phyloP scores from a whole-genome alignment of 768 basidiomycete species.

The Boletus rubroflammeus region DNA sequence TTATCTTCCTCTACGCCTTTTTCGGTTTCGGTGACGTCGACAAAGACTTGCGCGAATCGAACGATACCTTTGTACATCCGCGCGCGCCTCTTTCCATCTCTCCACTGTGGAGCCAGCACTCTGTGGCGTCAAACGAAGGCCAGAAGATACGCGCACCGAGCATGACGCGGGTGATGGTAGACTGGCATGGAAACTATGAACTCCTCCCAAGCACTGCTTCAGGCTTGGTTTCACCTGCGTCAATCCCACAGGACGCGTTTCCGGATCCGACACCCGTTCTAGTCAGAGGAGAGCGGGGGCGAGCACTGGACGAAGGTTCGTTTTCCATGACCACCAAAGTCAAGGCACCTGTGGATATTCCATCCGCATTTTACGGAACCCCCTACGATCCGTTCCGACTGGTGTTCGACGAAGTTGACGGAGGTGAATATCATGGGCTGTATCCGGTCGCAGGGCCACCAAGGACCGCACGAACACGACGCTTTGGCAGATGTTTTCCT shows the following conservation, averaged over 20 bases:
- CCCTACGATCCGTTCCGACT: slow-evolving; percentile 23
- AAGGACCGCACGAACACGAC: slow-evolving; percentile 7
- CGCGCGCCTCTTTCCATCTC: background rate
- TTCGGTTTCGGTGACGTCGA: slow-evolving; percentile 18
- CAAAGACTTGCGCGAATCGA: background rate
- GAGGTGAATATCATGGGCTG: background rate
- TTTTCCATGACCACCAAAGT: background rate
- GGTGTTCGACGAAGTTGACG: slow-evolving; percentile 7
- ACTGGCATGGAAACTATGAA: slow-evolving; percentile 22
- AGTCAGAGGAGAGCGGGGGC: background rate
- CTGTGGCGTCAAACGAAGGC: background rate
- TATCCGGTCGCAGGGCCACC: slow-evolving; percentile 9
- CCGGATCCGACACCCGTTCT: slow-evolving; percentile 18
- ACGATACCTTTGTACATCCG: background rate
- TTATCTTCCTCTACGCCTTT: slow-evolving; percentile 26
- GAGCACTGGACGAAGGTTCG: background rate
- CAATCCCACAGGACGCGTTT: slow-evolving; percentile 21
- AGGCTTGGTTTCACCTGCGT: slow-evolving; percentile 1
- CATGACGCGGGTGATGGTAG: slow-evolving; percentile 8
- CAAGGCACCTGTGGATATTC: background rate
- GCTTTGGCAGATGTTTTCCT: slow-evolving; percentile 16
- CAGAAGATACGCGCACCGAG: background rate
- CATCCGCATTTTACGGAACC: slow-evolving; percentile 1
- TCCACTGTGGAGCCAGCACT: background rate
- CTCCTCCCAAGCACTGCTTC: slow-evolving; percentile 4